Percentiles rank a stretch among this genome's conserved stretches.
These are phyloP conservation scores for Cyamopsis tetragonoloba DNA, from an alignment of 306 rosid genomes.

Conservation along the genomic window DNA sequence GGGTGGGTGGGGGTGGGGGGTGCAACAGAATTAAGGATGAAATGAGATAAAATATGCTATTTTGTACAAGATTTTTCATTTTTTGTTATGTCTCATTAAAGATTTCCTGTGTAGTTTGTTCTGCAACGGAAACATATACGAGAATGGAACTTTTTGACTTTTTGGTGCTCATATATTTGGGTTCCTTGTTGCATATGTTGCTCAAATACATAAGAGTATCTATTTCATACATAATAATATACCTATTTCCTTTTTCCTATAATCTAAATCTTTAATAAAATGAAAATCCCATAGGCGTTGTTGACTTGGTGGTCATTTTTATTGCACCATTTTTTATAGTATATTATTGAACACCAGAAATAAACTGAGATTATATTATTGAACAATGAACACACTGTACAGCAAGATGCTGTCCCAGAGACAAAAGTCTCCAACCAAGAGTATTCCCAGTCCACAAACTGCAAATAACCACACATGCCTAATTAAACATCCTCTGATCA, in stretches of 20 bases:
- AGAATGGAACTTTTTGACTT: neutral
- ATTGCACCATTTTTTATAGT: neutral
- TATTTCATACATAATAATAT: neutral
- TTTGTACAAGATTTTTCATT: constrained; percentile 6
- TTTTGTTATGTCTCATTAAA: neutral
- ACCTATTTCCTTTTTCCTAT: too few species aligned
- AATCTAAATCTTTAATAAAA: neutral
- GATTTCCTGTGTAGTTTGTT: constrained; percentile 15
- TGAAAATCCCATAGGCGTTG: neutral
- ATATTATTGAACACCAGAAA: too few species aligned
- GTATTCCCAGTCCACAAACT: too few species aligned
- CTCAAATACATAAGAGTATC: neutral
- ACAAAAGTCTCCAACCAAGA: too few species aligned
- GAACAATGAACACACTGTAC: too few species aligned
- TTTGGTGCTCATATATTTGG: constrained; percentile 9
- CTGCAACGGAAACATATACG: neutral
- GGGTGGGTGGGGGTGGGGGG: neutral
- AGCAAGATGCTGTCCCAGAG: too few species aligned
- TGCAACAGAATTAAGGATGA: constrained; percentile 1
- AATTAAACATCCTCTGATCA: too few species aligned
- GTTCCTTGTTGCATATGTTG: constrained; percentile 15
- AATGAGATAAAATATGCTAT: neutral
- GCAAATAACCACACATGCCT: too few species aligned
- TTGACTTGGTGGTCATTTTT: constrained; percentile 1
- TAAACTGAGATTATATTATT: too few species aligned